Percentiles rank a stretch among this genome's conserved stretches.
Conservation (phyloP, 2,329 filamentous ascomycete genomes). For the Bertia moriformis region DNA sequence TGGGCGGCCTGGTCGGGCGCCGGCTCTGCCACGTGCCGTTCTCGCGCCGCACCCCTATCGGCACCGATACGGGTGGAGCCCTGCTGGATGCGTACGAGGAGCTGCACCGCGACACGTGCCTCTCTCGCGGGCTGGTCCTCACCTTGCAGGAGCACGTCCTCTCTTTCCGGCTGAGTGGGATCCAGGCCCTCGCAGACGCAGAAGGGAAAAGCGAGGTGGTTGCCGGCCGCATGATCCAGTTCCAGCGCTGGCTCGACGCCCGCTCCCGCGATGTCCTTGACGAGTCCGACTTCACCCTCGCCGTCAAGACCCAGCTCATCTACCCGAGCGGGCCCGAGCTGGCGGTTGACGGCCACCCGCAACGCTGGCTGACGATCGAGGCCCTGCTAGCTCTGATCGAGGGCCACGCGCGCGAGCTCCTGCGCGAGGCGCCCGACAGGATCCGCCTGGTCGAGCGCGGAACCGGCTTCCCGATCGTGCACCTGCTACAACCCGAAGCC, state of each 20-base stretch:
- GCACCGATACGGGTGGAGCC: conserved; percentile 9
- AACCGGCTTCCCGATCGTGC: conserved; percentile 26
- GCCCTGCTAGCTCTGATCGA: conserved; percentile 23
- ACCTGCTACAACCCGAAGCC: conserved; percentile 25
- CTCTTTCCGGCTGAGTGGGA: conserved; percentile 33
- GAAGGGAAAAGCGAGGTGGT: conserved; percentile 11
- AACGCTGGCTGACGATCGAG: conserved; percentile 32
- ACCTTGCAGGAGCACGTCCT: conserved; percentile 35
- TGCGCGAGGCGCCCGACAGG: too few species aligned
- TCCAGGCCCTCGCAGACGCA: conserved; percentile 21
- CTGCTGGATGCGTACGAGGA: conserved; percentile 21
- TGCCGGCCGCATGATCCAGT: conserved; percentile 24
- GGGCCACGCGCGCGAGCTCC: conserved; percentile 16
- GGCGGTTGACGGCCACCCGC: conserved; percentile 33
- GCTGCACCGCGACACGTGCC: conserved; percentile 15
- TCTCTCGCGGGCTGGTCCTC: conserved; percentile 25
- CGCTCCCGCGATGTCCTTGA: conserved; percentile 47
- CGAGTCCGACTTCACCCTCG: conserved; percentile 43
- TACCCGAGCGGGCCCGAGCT: conserved; percentile 35
- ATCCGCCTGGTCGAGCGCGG: conserved; percentile 26
- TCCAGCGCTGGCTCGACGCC: conserved; percentile 3
- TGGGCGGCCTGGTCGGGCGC: conserved; percentile 35
- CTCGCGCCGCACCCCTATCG: conserved; percentile 26
- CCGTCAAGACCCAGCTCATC: conserved; percentile 37
- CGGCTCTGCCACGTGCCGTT: conserved; percentile 41